phyloP scores from a whole-genome alignment of 805 yeast species.

The Yarrowia phangngaensis region DNA sequence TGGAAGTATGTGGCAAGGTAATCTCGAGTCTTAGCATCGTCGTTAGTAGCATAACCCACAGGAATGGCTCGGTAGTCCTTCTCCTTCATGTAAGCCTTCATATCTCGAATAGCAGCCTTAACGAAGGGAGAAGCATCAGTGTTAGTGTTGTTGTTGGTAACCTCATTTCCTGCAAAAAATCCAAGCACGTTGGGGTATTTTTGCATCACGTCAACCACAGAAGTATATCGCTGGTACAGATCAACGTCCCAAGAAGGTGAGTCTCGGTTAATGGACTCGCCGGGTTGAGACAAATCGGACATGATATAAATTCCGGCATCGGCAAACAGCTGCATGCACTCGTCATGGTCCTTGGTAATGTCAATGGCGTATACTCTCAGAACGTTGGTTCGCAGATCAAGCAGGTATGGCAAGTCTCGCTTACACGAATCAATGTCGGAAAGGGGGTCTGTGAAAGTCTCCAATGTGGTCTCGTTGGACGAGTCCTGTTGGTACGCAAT shows the following conservation, averaged over 20 bases:
- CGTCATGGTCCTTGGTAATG: constrained; percentile 65
- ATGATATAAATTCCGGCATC: constrained; percentile 90
- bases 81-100: constrained; percentile 65
- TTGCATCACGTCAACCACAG: constrained; percentile 75
- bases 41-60: constrained; percentile 91
- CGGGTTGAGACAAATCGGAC: constrained; percentile 87
- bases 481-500: constrained; percentile 79
- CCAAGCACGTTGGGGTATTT: constrained; percentile 81
- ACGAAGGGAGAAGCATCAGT: constrained; percentile 91
- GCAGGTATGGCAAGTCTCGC: constrained; percentile 77
- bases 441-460: constrained; percentile 67
- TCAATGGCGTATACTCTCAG: constrained; percentile 85
- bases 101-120: constrained; percentile 93
- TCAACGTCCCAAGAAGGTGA: constrained; percentile 73
- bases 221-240: constrained; percentile 70
- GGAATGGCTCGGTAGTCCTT: constrained; percentile 75
- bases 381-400: constrained; percentile 65
- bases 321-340: constrained; percentile 67
- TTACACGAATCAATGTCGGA: constrained; percentile 65
- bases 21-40: constrained; percentile 75
- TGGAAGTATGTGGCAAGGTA: constrained; percentile 78
- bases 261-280: constrained; percentile 68
- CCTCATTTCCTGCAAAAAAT: constrained; percentile 97
- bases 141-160: constrained; percentile 73
- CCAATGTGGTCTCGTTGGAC: constrained; percentile 49